Percentiles rank a stretch among this genome's conserved stretches.
These are phyloP conservation scores for Aspergillus bertholletiae DNA, from an alignment of 495 filamentous ascomycete species.

Conservation along the genomic window DNA sequence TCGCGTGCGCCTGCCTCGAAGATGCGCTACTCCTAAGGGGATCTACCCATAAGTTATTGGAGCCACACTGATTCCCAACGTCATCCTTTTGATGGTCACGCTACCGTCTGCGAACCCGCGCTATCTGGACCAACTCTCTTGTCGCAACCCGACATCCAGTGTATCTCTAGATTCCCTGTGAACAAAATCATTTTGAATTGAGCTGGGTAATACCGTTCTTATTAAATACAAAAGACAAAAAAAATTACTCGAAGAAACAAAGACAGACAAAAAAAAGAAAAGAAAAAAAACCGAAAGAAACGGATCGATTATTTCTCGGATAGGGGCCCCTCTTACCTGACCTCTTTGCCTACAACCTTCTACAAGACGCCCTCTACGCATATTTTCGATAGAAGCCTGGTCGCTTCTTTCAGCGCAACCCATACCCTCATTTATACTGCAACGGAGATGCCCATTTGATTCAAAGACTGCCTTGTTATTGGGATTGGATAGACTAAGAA, in stretches of 20 bases:
- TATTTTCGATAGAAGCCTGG: slow-evolving; percentile 28
- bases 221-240: slow-evolving; percentile 4
- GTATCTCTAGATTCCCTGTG: slow-evolving; percentile 9
- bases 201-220: background rate
- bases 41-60: slow-evolving; percentile 22
- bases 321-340: background rate
- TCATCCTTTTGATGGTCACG: slow-evolving; percentile 35
- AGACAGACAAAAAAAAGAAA: no score
- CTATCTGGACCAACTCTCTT: slow-evolving; percentile 13
- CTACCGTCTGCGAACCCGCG: slow-evolving; percentile 29
- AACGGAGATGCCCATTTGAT: slow-evolving; percentile 17
- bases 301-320: slow-evolving; percentile 1
- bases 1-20: slow-evolving; percentile 16
- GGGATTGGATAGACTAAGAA: slow-evolving; percentile 25
- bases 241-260: background rate
- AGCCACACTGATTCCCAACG: slow-evolving; percentile 32
- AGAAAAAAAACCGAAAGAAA: background rate
- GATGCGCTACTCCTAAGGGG: slow-evolving; percentile 38
- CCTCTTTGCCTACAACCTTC: slow-evolving; percentile 12
- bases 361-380: slow-evolving; percentile 13
- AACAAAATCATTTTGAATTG: background rate
- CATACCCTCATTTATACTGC: background rate
- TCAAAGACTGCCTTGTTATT: slow-evolving; percentile 14
- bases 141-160: slow-evolving; percentile 15
- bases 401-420: slow-evolving; percentile 26